Base-by-base conservation (phyloP, 441 rosid genomes). In the Brassica balearica region DNA sequence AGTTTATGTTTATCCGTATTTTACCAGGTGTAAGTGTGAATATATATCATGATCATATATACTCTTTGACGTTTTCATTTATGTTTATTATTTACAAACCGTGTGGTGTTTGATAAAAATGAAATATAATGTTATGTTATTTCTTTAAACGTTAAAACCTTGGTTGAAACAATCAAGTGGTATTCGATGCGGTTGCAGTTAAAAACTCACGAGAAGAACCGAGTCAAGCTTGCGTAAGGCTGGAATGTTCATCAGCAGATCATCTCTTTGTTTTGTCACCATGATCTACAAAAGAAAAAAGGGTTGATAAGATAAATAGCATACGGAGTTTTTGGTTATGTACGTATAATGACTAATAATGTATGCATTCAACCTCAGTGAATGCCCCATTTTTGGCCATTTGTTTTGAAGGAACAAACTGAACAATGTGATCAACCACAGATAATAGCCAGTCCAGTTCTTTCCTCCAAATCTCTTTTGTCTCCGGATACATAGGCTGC, bases 151-250 rank as follows among this genome's bases (percentile, higher is more conserved):
- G n/a, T n/a, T n/a, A n/a, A n/a, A n/a, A n/a, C n/a, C n/a, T n/a
- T n/a, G n/a, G n/a, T n/a, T 51, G 59, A 17, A 55, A 55, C 60
- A 74, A 65, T 53, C 15, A 69, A 20, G 32, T 20, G n/a, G 2
- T 23, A 55, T 0, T 17, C 17, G 19, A 43, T 41, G 43, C 0
- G 19, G 65, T 5, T 11, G 62, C 38, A 70, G 19, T 51, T 19
- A 61, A 15, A 60, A 59, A 81, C 86, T 68, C 62, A 85, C 88
- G 48, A 90, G 80, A 65, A 90, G 87, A 86, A 89, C 75, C 1
- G 89, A 72, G 76, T 90, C 95, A 34, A 90, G 89, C 75, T 86
- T 87, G 77, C 87, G 85, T 23, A 90, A 81, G 15, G 88, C 92
- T 65, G 95, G 95, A 71, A 90, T 84, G 77, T 86, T 84, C 8